Conservation (phyloP, 805 yeast genomes). For the Candida maesae region DNA sequence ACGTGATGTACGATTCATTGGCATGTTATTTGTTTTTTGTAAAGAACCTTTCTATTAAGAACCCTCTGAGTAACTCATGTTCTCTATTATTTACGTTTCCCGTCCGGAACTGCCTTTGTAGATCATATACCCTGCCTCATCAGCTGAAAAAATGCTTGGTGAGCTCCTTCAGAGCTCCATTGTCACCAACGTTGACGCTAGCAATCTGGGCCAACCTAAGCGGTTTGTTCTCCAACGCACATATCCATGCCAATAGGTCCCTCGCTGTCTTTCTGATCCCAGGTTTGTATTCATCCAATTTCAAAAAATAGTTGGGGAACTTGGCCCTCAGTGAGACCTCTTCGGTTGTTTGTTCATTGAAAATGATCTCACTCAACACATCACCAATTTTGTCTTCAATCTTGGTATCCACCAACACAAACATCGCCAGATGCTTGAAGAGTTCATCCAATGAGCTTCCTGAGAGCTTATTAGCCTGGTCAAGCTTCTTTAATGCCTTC, state of each 20-base stretch:
- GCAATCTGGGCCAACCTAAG: slow-evolving; percentile 6
- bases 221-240: slow-evolving; percentile 11
- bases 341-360: slow-evolving; percentile 4
- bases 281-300: slow-evolving; percentile 13
- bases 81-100: no score
- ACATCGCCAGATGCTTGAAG: slow-evolving; percentile 17
- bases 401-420: slow-evolving; percentile 15
- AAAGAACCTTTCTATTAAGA: no score
- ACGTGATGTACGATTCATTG: no score
- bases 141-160: slow-evolving; percentile 3
- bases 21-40: no score
- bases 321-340: slow-evolving; percentile 12
- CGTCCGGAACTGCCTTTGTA: no score
- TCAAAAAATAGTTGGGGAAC: slow-evolving; percentile 22
- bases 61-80: no score
- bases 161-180: slow-evolving; percentile 3
- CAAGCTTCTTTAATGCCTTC: slow-evolving; percentile 4
- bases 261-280: slow-evolving; percentile 12
- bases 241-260: slow-evolving; percentile 17
- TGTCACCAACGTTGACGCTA: slow-evolving; percentile 5
- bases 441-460: slow-evolving; percentile 12
- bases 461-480: slow-evolving; percentile 1
- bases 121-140: no score
- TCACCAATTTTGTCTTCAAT: slow-evolving; percentile 8
- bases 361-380: slow-evolving; percentile 10